Evolutionary conservation across 192 early-diverging fungal species (phyloP).

Genomic region (Coemansia sp.): DNA sequence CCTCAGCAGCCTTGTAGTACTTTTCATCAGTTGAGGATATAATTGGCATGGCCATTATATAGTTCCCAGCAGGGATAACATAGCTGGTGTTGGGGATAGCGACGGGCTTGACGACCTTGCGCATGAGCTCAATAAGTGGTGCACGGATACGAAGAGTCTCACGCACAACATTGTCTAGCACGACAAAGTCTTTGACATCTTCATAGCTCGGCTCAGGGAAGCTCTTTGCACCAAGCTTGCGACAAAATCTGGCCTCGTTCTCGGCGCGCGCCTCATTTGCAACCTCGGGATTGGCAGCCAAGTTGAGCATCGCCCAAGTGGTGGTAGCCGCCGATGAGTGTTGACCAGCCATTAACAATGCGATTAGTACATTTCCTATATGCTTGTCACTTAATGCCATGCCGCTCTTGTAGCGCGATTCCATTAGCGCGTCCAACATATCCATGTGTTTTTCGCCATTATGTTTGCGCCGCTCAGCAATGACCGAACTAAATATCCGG

Average conservation of each 20-base stretch:
- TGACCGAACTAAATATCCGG: slow-evolving; percentile 75
- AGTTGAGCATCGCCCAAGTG: slow-evolving; percentile 87
- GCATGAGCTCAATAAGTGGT: slow-evolving; percentile 92
- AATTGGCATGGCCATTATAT: slow-evolving; percentile 79
- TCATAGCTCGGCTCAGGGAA: slow-evolving; percentile 66
- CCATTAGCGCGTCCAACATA: slow-evolving; percentile 82
- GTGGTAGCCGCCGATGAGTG: slow-evolving; percentile 94
- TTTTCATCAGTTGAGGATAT: slow-evolving; percentile 77
- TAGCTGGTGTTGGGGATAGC: slow-evolving; percentile 74
- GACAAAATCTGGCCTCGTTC: slow-evolving; percentile 63
- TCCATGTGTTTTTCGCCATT: slow-evolving; percentile 65
- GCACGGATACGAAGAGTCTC: slow-evolving; percentile 93
- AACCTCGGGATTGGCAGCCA: slow-evolving; percentile 78
- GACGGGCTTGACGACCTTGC: slow-evolving; percentile 79
- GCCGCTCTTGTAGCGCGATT: slow-evolving; percentile 87
- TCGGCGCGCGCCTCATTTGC: slow-evolving; percentile 71
- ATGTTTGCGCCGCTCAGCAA: slow-evolving; percentile 71
- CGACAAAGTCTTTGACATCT: slow-evolving; percentile 68
- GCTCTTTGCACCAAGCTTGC: slow-evolving; percentile 47
- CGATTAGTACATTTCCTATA: slow-evolving; percentile 95
- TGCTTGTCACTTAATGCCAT: slow-evolving; percentile 78
- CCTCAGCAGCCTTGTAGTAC: slow-evolving; percentile 78
- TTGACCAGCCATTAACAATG: slow-evolving; percentile 93
- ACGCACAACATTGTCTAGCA: slow-evolving; percentile 82
- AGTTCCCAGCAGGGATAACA: slow-evolving; percentile 88